Evolutionary conservation across 495 filamentous ascomycete species (phyloP), one percentile per base, ranked within the genome.

Genomic region (Tuber aestivum): DNA sequence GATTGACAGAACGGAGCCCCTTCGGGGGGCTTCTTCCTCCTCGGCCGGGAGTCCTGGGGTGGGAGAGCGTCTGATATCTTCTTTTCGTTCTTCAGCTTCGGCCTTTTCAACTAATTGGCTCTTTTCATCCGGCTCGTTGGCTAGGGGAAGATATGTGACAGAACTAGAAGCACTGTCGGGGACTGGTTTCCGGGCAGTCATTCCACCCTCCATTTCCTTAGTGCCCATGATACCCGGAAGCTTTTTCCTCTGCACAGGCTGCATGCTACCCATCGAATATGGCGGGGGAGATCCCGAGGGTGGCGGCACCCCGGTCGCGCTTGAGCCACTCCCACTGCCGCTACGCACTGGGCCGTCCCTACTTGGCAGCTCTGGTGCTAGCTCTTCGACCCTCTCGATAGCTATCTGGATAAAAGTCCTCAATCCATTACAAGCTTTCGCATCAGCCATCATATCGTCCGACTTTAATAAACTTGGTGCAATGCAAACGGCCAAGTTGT

Each of bases 401-500:
- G 84, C 86, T 18, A 83, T 81, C 70, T 84, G 82, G 20, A 88
- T 72, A 35, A 87, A 83, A 41, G 82, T 84, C 42, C 83, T 77
- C 23, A 87, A 79, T 7, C 87, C 83, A 1, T 83, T 83, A 10
- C 84, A 85, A 48, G 86, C 84, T 77, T 85, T 86, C 1, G 85
- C 86, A 73, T 88, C 87, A 72, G 86, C 84, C 56, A 87, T 85
- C 83, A 74, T 83, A 79, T 73, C 87, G 83, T 81, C 85, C 79
- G 70, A 86, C 68, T 70, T 72, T 7, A 80, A 71, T 9, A 83
- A 72, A 70, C 79, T 84, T 21, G 86, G 86, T 0, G 85, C 84
- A 69, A 89, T 85, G 77, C 87, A 88, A 38, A 88, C 84, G 16
- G 87, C 85, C 16, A 89, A 80, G 45, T 88, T 89, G 71, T 83